These are phyloP conservation scores for Nepenthes gracilis DNA, from an alignment of 148 eudicot genomes.

Conservation along the genomic window DNA sequence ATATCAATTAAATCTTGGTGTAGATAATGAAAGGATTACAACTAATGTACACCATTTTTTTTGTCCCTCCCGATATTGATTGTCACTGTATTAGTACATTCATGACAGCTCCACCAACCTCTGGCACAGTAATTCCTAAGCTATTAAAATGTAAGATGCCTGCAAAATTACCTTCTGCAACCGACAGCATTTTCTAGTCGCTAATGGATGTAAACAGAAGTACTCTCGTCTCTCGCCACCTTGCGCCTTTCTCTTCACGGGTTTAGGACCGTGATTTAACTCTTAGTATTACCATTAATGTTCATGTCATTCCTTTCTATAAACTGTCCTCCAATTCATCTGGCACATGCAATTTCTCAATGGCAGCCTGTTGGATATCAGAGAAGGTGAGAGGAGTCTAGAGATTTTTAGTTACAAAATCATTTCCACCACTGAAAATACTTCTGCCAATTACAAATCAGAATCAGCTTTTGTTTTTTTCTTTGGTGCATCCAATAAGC, in stretches of 20 bases:
- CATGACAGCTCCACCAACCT: too few species aligned
- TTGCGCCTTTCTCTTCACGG: neutral
- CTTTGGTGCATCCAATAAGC: too few species aligned
- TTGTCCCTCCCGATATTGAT: too few species aligned
- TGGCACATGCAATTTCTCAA: slow-evolving; percentile 95
- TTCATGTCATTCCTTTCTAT: slow-evolving; percentile 5
- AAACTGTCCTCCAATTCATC: slow-evolving; percentile 62
- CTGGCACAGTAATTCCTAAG: too few species aligned
- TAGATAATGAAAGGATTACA: too few species aligned
- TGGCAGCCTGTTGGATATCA: slow-evolving; percentile 55
- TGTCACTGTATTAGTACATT: too few species aligned
- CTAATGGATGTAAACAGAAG: neutral
- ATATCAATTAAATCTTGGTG: too few species aligned
- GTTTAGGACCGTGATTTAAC: neutral
- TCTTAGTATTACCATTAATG: neutral
- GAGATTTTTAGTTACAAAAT: neutral
- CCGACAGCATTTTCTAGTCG: neutral
- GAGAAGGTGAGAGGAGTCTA: slow-evolving; percentile 3
- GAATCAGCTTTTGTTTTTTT: neutral
- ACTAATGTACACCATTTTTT: too few species aligned
- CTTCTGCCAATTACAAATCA: neutral
- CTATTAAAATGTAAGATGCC: neutral
- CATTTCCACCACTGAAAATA: neutral
- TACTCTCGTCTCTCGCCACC: neutral
- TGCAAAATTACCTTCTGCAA: neutral